phyloP scores from a whole-genome alignment of 768 basidiomycete genomes.

The Fistulinella prunicolor region DNA sequence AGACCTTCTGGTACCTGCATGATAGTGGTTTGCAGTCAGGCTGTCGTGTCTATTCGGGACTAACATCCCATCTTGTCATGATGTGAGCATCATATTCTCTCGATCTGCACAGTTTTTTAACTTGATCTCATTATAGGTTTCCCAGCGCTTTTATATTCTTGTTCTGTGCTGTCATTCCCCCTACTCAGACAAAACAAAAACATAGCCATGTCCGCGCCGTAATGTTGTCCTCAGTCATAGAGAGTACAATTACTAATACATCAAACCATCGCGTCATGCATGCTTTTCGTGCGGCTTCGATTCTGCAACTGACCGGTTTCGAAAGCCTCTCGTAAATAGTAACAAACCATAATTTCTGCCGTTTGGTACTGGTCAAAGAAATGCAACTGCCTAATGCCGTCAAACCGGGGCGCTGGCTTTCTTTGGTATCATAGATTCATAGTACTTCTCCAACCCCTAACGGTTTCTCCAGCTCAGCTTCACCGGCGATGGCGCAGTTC shows the following conservation, averaged over 20 bases:
- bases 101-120: background rate
- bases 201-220: conserved; percentile 19
- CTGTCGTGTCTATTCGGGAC: background rate
- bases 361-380: too few species aligned
- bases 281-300: background rate
- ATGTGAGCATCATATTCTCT: conserved; percentile 6
- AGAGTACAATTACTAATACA: conserved; percentile 17
- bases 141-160: conserved; percentile 3
- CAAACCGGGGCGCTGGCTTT: too few species aligned
- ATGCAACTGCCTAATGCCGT: too few species aligned
- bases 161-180: conserved; percentile 1
- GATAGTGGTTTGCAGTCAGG: background rate
- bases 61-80: background rate
- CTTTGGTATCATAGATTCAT: too few species aligned
- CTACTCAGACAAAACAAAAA: conserved; percentile 14
- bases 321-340: conserved; percentile 12
- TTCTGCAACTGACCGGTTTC: conserved; percentile 5
- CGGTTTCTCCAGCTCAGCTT: too few species aligned
- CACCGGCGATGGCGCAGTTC: background rate
- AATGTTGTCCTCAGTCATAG: conserved; percentile 18
- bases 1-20: conserved; percentile 70
- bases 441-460: too few species aligned
- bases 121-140: conserved; percentile 1
- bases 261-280: conserved; percentile 10
- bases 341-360: too few species aligned